These are phyloP conservation scores for Arthrocladium fulminans DNA, from an alignment of 2,329 filamentous ascomycete genomes.

Conservation along the genomic window DNA sequence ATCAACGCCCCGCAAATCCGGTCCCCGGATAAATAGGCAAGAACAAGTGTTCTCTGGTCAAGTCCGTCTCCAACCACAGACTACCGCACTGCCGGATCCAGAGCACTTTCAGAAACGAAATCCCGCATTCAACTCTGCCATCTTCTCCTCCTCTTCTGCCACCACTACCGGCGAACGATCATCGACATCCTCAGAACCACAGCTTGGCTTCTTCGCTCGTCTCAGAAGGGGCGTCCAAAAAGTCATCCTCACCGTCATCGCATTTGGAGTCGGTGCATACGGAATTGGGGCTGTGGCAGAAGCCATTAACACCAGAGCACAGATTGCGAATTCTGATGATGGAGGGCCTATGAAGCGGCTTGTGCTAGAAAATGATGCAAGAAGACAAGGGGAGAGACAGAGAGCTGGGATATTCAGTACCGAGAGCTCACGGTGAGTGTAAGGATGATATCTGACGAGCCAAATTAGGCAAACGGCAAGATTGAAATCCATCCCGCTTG, in stretches of 20 bases:
- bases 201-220: conserved; percentile 5
- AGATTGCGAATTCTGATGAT: conserved; percentile 15
- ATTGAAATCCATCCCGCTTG: too few relatives aligned
- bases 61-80: conserved; percentile 5
- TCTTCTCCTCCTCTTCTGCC: neutral
- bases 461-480: neutral
- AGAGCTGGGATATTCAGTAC: conserved; percentile 22
- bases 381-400: conserved; percentile 6
- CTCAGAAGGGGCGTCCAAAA: conserved; percentile 10
- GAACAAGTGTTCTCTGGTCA: conserved; percentile 22
- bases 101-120: conserved; percentile 7
- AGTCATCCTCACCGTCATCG: conserved; percentile 12
- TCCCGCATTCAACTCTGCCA: neutral
- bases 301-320: conserved; percentile 17
- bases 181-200: neutral
- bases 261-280: conserved; percentile 17
- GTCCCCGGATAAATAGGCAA: conserved; percentile 12
- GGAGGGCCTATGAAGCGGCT: conserved; percentile 20
- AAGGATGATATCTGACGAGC: neutral
- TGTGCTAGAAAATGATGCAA: conserved; percentile 13
- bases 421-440: conserved; percentile 13
- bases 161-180: neutral
- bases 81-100: conserved; percentile 3
- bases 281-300: conserved; percentile 20
- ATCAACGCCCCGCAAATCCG: neutral